Conservation (phyloP, 345 rosid species). For the Heritiera fomes region DNA sequence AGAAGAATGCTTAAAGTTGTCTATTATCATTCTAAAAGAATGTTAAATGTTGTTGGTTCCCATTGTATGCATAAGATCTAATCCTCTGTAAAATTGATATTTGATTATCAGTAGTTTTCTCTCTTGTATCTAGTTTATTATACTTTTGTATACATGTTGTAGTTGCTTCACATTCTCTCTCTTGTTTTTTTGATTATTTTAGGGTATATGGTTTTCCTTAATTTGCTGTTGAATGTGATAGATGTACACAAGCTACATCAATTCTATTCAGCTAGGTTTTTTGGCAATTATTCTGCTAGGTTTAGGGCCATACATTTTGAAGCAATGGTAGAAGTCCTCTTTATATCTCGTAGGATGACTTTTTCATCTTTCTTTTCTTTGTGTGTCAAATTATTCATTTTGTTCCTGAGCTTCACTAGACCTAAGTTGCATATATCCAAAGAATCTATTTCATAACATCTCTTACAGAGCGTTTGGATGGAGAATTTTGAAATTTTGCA, state of each 20-base stretch:
- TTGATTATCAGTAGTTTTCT: neutral
- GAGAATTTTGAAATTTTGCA: too few relatives aligned
- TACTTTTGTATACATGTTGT: neutral
- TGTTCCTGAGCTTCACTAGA: neutral
- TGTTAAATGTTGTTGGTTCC: neutral
- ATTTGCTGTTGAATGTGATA: neutral
- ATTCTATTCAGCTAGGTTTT: neutral
- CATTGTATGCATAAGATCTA: neutral
- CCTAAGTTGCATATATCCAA: neutral
- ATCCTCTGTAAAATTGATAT: neutral
- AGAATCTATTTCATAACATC: neutral
- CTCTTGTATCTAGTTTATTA: neutral
- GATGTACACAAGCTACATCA: neutral
- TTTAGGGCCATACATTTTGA: neutral
- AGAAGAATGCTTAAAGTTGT: neutral
- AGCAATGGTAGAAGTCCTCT: neutral
- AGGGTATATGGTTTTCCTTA: neutral
- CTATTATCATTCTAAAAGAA: neutral
- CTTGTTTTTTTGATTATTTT: neutral
- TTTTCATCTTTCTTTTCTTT: neutral
- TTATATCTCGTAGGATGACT: neutral
- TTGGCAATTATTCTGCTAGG: neutral
- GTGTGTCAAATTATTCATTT: neutral
- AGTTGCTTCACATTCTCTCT: neutral
- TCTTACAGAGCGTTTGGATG: too few relatives aligned